Percentiles rank a stretch among this genome's conserved stretches.
Evolutionary conservation across 139 green algal genomes (phyloP).

Genomic region (Haematococcus sp.): DNA sequence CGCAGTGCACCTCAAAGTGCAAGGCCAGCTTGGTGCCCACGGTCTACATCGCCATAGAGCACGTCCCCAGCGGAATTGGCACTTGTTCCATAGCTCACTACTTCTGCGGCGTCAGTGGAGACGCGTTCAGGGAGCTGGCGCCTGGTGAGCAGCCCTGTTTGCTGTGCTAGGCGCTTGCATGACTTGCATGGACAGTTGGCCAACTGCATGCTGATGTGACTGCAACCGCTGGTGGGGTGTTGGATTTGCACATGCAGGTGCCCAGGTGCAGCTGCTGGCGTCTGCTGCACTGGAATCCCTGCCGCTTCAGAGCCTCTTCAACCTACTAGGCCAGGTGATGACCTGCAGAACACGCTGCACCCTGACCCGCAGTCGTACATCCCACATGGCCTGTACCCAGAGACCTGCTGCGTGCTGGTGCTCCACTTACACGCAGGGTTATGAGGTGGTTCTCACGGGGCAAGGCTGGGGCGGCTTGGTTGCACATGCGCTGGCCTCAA

Average conservation of each 20-base stretch:
- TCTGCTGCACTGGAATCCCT: background rate
- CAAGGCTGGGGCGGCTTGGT: slow-evolving; percentile 24
- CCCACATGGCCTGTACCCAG: background rate
- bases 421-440: background rate
- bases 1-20: background rate
- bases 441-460: slow-evolving; percentile 20
- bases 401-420: background rate
- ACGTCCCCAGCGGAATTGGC: no score
- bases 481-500: slow-evolving; percentile 22
- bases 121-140: no score
- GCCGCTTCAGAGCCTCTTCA: slow-evolving; percentile 15
- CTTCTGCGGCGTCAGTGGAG: no score
- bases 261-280: background rate
- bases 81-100: no score
- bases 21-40: background rate
- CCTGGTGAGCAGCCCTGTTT: background rate
- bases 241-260: background rate
- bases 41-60: background rate
- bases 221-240: background rate
- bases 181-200: background rate
- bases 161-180: background rate
- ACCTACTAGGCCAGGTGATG: slow-evolving; percentile 18
- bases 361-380: background rate
- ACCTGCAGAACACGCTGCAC: background rate
- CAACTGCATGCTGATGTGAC: background rate